Evolutionary conservation across 2,329 filamentous ascomycete genomes (phyloP), one percentile per base, ranked within the genome.

Genomic region (Aspergillus calidoustus): DNA sequence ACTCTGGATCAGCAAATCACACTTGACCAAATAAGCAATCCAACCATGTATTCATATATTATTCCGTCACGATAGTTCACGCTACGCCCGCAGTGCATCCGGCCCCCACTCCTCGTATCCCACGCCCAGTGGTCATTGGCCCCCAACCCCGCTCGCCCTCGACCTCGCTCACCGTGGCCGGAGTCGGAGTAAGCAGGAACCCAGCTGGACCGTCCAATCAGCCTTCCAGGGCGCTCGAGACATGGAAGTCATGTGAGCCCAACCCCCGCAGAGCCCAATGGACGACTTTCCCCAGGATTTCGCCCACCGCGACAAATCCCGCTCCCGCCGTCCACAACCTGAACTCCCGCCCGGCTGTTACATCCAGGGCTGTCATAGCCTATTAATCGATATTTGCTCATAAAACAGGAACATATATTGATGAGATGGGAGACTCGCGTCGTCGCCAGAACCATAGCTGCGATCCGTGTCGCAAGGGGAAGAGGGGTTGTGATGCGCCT

Each of bases 381-480:
- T n/a, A 19, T 6, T 41, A 7, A 7, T 13, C 28, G 11, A 48
- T 7, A 17, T 8, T 3, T 3, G 7, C 9, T 38, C 9, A 38
- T 38, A 38, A 3, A 8, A 11, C 11, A 11, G 3, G 31, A 11
- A 7, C 7, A 13, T 38, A 38, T 13, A 5, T 38, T 8, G 31
- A 11, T 11, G 15, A 38, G 6, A 58, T 58, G 56, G 56, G n/a
- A 38, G 38, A 52, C 15, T 31, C 56, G 5, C 59, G 59, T 23
- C 59, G 59, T 5, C 53, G 54, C 7, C 59, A 61, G 19, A 48
- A 57, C 53, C 59, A 51, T 38, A 61, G 59, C 19, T 61, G 59
- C n/a, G 59, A 61, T 23, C 59, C 53, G 11, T 61, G 59, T 41
- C 59, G 59, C 43, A 61, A 57, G 48, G 59, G 59, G 7, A 61